phyloP scores from a whole-genome alignment of 1,284 basidiomycete genomes.

The Trichosporon faecale region DNA sequence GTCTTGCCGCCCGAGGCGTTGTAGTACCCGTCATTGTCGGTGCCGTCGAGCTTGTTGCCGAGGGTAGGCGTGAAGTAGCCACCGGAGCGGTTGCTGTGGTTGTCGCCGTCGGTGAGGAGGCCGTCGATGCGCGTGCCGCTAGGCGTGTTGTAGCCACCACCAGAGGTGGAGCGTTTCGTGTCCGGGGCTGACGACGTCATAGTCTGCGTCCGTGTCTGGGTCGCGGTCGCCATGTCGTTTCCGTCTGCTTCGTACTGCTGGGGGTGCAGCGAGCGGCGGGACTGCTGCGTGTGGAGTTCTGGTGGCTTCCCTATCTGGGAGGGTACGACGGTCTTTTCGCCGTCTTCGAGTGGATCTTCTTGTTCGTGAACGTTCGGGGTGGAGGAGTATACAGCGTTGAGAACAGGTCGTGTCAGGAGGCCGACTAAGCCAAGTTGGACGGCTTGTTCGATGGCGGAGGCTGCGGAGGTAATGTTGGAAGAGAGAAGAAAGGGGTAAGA shows the following conservation, averaged over 20 bases:
- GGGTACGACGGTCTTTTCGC: neutral
- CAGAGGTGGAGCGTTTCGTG: neutral
- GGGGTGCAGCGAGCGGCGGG: neutral
- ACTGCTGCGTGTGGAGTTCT: constrained; percentile 1
- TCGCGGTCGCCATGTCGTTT: constrained; percentile 7
- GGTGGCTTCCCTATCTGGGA: neutral
- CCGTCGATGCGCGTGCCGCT: neutral
- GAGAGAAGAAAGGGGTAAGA: neutral
- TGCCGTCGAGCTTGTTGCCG: constrained; percentile 16
- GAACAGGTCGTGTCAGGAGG: constrained; percentile 47
- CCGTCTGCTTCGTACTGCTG: neutral
- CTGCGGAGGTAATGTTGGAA: constrained; percentile 24
- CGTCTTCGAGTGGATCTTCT: neutral
- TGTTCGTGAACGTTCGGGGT: constrained; percentile 16
- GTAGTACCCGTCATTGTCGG: constrained; percentile 23
- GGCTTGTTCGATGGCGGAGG: constrained; percentile 30
- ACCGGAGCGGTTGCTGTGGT: neutral
- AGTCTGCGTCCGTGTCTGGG: neutral
- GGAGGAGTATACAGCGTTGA: constrained; percentile 44
- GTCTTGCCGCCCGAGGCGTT: constrained; percentile 16
- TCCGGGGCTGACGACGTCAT: neutral
- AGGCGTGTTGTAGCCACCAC: neutral
- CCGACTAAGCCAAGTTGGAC: constrained; percentile 48
- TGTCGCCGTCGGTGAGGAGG: neutral
- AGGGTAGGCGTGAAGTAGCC: constrained; percentile 8